phyloP scores from a whole-genome alignment of 1,139 yeast species.

The Suhomyces maxii region DNA sequence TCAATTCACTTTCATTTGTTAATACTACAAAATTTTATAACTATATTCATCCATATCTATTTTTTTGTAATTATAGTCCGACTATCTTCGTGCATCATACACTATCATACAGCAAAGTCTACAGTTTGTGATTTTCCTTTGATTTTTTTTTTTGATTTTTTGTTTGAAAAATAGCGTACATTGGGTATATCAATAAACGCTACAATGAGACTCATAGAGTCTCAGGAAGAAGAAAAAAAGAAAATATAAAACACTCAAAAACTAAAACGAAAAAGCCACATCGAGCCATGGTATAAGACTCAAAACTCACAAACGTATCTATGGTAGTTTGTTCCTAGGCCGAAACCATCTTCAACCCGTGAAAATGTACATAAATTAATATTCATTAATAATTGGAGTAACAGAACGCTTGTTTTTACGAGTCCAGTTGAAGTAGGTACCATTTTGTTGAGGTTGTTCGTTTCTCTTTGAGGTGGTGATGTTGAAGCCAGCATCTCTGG shows the following conservation, averaged over 20 bases:
- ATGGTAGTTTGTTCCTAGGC: background rate
- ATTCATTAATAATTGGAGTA: constrained; percentile 1
- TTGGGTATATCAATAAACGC: background rate
- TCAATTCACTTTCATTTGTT: no score
- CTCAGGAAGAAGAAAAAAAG: background rate
- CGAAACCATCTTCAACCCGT: background rate
- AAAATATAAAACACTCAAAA: background rate
- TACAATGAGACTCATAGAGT: background rate
- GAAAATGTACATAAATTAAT: background rate
- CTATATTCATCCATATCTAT: no score
- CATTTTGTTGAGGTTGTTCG: no score
- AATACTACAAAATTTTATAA: no score
- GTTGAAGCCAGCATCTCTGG: background rate
- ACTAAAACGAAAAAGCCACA: background rate
- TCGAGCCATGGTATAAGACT: background rate
- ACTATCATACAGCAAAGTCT: background rate
- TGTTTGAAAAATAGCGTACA: background rate
- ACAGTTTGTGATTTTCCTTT: background rate
- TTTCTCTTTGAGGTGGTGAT: background rate
- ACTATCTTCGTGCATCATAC: background rate
- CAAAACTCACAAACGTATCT: no score
- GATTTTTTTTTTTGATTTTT: background rate
- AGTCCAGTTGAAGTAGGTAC: background rate
- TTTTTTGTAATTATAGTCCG: no score
- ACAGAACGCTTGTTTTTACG: background rate